Base-by-base conservation (phyloP, 2,329 filamentous ascomycete species). In the Colletotrichum spaethianum region DNA sequence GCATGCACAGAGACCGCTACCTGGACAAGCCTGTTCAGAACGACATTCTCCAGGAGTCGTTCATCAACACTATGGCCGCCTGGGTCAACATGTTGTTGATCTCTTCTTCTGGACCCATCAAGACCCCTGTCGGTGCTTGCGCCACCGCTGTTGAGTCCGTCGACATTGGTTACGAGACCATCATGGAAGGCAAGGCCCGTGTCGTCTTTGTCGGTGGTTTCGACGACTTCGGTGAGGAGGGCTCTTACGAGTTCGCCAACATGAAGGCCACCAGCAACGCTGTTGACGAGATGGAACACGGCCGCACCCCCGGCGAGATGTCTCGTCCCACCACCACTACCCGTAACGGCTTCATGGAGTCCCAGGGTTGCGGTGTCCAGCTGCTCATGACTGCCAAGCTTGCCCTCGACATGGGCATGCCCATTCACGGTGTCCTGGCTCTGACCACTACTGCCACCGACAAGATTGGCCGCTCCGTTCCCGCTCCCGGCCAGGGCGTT, bases 231-330 rank as follows among this genome's bases (percentile, higher is more conserved):
- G 95, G 97, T 79, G 96, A 99, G 85, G 96, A 99, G 85, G 97
- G 96, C 63, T 99, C 96, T 1, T 99, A 98, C 80, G 96, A 99
- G 84, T 99, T 99, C 82, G 96, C 96, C 87, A 99, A 99, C 88
- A 99, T 99, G 96, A 97, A 98, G 86, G 96, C 96, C 72, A 99
- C 96, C 67, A 98, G 95, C 89, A 99, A 98, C 80, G 95, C 96
- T 33, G 93, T 98, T 73, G 95, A 98, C 77, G 97, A 99, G 83
- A 94, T 99, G 77, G 94, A 92, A 12, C 96, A 98, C 79, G 96
- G 96, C 59, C 94, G 96, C 76, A 98, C 96, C 61, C 96, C 96
- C 16, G 91, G 92, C 83, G 96, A 99, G 84, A 99, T 99, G 96
- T 99, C 97, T 40, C 93, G 96, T 74, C 96, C 96, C 5, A 97